A percentile compares a stretch with the other conserved stretches of the same genome.
These are phyloP conservation scores for Purpureocillium lavendulum DNA, from an alignment of 2,329 filamentous ascomycete species.

Conservation along the genomic window DNA sequence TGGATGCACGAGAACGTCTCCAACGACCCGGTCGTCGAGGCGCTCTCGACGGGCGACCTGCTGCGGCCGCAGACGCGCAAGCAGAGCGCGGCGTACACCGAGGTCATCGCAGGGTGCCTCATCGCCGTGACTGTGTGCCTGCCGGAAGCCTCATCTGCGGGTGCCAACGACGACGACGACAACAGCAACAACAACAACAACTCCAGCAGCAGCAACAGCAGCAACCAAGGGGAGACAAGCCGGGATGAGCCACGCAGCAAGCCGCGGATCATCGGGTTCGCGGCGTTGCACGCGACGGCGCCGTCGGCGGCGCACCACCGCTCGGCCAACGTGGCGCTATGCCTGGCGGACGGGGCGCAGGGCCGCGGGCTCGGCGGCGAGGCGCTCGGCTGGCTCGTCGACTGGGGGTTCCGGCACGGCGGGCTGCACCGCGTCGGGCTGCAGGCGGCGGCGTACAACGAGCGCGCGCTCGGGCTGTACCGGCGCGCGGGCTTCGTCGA, in stretches of 20 bases:
- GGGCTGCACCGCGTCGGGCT: constrained; percentile 35
- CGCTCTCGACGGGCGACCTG: not conserved
- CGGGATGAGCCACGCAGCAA: no score
- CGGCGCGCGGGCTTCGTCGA: constrained; percentile 33
- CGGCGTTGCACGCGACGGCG: constrained; percentile 2
- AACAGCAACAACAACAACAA: not conserved
- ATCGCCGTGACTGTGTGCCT: not conserved
- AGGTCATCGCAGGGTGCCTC: not conserved
- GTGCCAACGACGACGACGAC: not conserved
- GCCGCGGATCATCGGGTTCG: constrained; percentile 5
- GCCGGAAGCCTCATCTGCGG: not conserved
- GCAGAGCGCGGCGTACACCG: not conserved
- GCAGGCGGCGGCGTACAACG: constrained; percentile 31
- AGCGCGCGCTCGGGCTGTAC: constrained; percentile 32
- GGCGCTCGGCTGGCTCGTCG: constrained; percentile 35
- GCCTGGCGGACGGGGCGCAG: constrained; percentile 24
- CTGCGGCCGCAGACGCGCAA: not conserved
- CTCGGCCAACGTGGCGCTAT: constrained; percentile 22
- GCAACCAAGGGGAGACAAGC: no score
- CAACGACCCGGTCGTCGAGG: not conserved
- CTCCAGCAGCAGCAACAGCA: no score
- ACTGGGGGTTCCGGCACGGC: constrained; percentile 36
- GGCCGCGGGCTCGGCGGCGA: constrained; percentile 32
- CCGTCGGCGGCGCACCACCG: not conserved
- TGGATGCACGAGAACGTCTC: not conserved